phyloP scores from a whole-genome alignment of 345 rosid species.

The Clarkia xantiana region DNA sequence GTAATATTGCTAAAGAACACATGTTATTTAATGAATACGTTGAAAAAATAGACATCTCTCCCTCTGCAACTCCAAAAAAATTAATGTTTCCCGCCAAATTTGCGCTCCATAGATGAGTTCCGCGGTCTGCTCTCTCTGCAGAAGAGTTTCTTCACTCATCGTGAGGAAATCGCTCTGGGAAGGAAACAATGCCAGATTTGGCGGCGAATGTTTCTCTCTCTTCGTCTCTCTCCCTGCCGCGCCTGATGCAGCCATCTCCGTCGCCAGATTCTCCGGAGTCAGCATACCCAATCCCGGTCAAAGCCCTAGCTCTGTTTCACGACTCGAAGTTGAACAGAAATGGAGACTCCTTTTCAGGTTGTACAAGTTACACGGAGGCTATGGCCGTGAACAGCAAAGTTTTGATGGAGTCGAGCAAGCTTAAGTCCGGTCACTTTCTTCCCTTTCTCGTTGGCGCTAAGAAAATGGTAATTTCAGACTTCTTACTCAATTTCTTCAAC shows the following conservation, averaged over 20 bases:
- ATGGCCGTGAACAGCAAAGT: background rate
- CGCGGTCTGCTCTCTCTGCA: background rate
- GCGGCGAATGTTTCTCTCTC: slow-evolving; percentile 17
- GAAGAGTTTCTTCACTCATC: slow-evolving; percentile 5
- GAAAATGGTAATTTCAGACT: slow-evolving; percentile 29
- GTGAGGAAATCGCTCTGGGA: background rate
- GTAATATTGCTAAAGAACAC: background rate
- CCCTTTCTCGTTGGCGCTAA: slow-evolving; percentile 69
- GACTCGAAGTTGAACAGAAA: background rate
- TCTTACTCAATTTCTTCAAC: too few relatives aligned
- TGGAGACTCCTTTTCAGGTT: background rate
- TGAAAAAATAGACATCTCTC: too few relatives aligned
- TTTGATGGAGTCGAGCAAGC: slow-evolving; percentile 26
- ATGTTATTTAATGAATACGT: too few relatives aligned
- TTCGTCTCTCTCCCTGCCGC: slow-evolving; percentile 19
- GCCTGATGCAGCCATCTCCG: slow-evolving; percentile 17
- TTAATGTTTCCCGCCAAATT: slow-evolving; percentile 22
- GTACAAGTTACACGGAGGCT: background rate
- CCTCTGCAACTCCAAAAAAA: background rate
- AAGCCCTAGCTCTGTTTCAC: slow-evolving; percentile 11
- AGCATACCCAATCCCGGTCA: slow-evolving; percentile 6
- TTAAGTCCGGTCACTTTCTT: slow-evolving; percentile 31
- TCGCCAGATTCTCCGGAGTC: slow-evolving; percentile 19
- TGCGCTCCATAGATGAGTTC: slow-evolving; percentile 3
- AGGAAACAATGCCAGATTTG: slow-evolving; percentile 27